Evolutionary conservation across 805 yeast genomes (phyloP), one percentile per base, ranked within the genome.

Genomic region (Saccharomycopsis sp.): DNA sequence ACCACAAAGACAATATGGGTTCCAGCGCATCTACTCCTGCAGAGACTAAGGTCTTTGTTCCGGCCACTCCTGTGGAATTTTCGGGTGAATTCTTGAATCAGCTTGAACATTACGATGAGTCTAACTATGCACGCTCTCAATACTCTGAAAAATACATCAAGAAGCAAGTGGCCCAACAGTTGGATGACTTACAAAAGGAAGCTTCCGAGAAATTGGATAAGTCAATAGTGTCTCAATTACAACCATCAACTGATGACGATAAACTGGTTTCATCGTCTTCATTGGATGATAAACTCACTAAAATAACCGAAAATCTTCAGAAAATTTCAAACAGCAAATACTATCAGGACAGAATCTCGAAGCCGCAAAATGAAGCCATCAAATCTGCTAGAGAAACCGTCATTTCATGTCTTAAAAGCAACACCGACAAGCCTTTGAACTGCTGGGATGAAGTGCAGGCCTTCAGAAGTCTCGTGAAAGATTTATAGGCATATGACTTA

Each of bases 391-490:
- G 86, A 71, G 64, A 67, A 5, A 65, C 75, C 9, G 82, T 90
- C 24, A 72, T 78, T 24, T 66, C 73, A 49, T 89, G 97, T 70
- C 76, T 89, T 67, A 77, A 76, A 64, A 79, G 78, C 54, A 85
- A 85, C 69, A 72, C 78, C 62, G 86, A 83, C 22, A 83, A 78
- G 68, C 84, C 87, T 22, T 78, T 89, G 69, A 84, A 87, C 70
- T 89, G 97, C 70, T 87, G 91, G 86, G 89, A 86, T 47, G 88
- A 87, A 67, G 88, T 88, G 19, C 82, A 85, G 67, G 72, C 77
- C 58, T 89, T 89, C 71, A 87, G 83, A 68, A 77, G 76, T 63
- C 70, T 82, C 62, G 87, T 84, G 17, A 75, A 75, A 63, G 73
- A 76, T 62, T 72, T 80, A 62, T 80, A 72, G 64, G 55, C 12